Evolutionary conservation across 73 alveolate species (phyloP).

Genomic region (Stentor roeselii): DNA sequence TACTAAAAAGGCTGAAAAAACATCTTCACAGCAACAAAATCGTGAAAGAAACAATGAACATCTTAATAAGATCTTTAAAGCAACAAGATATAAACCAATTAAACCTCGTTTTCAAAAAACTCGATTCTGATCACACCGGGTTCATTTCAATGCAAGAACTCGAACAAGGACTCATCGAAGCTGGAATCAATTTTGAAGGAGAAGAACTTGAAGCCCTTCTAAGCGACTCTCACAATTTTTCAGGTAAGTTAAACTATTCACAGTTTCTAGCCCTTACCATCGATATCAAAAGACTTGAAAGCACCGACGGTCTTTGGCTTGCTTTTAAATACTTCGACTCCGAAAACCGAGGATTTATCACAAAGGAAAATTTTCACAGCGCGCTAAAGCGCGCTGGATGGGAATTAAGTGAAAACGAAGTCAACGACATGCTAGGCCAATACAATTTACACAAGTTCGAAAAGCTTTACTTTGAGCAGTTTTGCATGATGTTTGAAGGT

Average conservation of each 20-base stretch:
- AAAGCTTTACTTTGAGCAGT: background rate
- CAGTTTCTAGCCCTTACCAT: constrained; percentile 38
- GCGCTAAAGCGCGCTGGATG: background rate
- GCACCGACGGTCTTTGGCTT: background rate
- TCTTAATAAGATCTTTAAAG: background rate
- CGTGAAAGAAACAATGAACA: background rate
- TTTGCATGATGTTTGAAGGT: constrained; percentile 1
- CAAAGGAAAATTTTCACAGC: background rate
- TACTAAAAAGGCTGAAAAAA: background rate
- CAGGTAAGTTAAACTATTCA: constrained; percentile 28
- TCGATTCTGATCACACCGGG: constrained; percentile 26
- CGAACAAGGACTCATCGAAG: background rate
- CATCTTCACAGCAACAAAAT: background rate
- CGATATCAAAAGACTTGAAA: constrained; percentile 2
- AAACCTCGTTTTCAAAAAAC: background rate
- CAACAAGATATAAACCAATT: background rate
- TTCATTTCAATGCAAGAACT: constrained; percentile 18
- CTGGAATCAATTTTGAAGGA: constrained; percentile 16
- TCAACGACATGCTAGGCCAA: constrained; percentile 5
- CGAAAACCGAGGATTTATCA: background rate
- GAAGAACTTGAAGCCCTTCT: constrained; percentile 2
- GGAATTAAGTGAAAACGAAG: background rate
- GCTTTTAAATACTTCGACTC: constrained; percentile 18
- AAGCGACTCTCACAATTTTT: background rate
- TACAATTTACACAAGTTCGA: background rate